Base-by-base conservation (phyloP, 2,329 filamentous ascomycete genomes). In the Thermothelomyces thermophilus region DNA sequence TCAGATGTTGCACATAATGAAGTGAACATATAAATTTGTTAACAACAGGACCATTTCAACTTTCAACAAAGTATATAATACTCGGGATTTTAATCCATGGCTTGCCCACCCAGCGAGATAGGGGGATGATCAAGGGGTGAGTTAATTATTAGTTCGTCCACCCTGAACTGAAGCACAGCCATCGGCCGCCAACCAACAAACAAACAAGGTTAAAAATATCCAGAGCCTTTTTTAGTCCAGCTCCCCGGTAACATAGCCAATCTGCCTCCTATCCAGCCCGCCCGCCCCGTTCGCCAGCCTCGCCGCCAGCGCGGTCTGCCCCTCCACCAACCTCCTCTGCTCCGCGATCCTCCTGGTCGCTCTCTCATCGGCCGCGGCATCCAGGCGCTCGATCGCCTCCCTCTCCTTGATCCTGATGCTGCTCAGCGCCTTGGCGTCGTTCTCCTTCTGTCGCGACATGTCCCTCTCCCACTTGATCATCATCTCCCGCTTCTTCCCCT, bases 201-300 rank as follows among this genome's bases (percentile, higher is more conserved):
- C 36, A n/a, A n/a, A n/a, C n/a, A n/a, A n/a, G n/a, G n/a, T n/a
- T n/a, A n/a, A n/a, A n/a, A n/a, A n/a, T n/a, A n/a, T 3, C 36
- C 19, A n/a, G 3, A 19, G 14, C 33, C 33, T 31, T 26, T 60
- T 58, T 60, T 59, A 75, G 53, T 71, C 70, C 60, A 79, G 51
- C 65, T 80, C 77, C 41, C 70, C 70, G 40, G 73, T 73, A 28
- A 81, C 69, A 55, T 71, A 80, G n/a, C 77, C 77, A 66, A 80
- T 75, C 66, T 78, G 74, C 54, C 72, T 69, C 57, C 73, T 63
- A n/a, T 64, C 63, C 6, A 65, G 63, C 24, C 64, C 64, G 16
- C 56, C 46, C 5, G 33, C 16, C 24, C 46, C 56, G 30, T 49
- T 56, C 3, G 63, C 61, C 36, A 72, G 56, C 48, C 63, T 67